Base-by-base conservation (phyloP, 1,284 basidiomycete genomes). In the Cryptococcus sp. region DNA sequence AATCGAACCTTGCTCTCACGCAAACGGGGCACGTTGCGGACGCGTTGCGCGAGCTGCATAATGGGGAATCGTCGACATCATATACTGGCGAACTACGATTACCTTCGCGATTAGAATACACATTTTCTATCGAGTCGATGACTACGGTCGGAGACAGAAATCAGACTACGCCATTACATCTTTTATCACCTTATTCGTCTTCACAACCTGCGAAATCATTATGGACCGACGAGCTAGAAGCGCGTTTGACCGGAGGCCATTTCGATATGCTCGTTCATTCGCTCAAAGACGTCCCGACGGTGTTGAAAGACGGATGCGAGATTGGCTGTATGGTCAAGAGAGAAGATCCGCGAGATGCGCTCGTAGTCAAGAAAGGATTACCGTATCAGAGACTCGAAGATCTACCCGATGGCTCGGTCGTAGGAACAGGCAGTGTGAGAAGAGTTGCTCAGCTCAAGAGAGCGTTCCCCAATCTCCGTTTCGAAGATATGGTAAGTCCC, bases 171-270 rank as follows among this genome's bases (percentile, higher is more conserved):
- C 82, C 82, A 0, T 71, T 84, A 17, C 83, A 84, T 67, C 79
- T 83, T 22, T 62, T 77, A 11, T 65, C 69, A 11, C 73, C 72
- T n/a, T 75, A 69, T 52, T 66, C 65, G 6, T 65, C 65, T 15
- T 47, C 56, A 17, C 69, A 69, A 48, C 73, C 75, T 22, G 90
- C 90, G 16, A 93, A 94, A 77, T 87, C 89, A 0, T 80, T 98
- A 17, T 98, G 94, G 94, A 97, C 94, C 29, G 89, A 91, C 73
- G 94, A 97, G 73, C 86, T 98, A 59, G 94, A 98, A 75, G 88
- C 89, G 20, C 87, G 89, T 23, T 81, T 98, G 53, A 81, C 84
- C 46, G 82, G 86, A 43, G 81, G 84, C 19, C 80, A 82, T 13
- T 89, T 96, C 52, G 96, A 99, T 75, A 87, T 97, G 81, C 87